Conservation (phyloP, 2,329 filamentous ascomycete species). For the Graphiopsis chlorocephala region DNA sequence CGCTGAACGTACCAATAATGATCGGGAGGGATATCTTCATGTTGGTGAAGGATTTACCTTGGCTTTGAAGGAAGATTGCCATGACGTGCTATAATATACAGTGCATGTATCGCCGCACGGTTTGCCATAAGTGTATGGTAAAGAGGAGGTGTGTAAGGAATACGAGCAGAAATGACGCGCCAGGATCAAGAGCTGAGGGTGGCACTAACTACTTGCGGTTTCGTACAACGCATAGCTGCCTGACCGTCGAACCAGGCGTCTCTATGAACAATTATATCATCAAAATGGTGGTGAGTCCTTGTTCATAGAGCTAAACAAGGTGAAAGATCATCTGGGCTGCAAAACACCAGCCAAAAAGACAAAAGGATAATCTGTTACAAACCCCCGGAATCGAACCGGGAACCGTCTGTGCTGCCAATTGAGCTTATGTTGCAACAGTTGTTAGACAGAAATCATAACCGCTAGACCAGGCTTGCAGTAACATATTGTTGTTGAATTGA, state of each 20-base stretch:
- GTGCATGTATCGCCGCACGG: not conserved
- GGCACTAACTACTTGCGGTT: not conserved
- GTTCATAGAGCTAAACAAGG: not conserved
- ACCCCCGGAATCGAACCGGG: slow-evolving; percentile 7
- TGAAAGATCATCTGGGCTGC: not conserved
- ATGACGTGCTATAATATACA: not conserved
- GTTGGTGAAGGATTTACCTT: not conserved
- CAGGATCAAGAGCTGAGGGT: not conserved
- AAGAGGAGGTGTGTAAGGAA: not conserved
- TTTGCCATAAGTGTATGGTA: not conserved
- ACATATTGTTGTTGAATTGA: not conserved
- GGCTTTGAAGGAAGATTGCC: not conserved
- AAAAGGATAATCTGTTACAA: not conserved
- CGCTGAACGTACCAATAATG: not conserved
- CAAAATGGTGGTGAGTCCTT: not conserved
- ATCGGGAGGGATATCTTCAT: not conserved
- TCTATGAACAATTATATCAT: not conserved
- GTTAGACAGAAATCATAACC: slow-evolving; percentile 8
- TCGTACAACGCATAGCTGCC: not conserved
- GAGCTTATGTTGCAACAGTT: not conserved
- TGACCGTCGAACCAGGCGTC: not conserved
- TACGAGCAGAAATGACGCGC: not conserved
- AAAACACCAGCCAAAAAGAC: not conserved
- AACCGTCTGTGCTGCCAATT: slow-evolving; percentile 1
- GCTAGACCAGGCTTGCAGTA: not conserved